A percentile compares a stretch with the other conserved stretches of the same genome.
Conservation (phyloP, 129 eudicot genomes). For the Lonicera japonica region DNA sequence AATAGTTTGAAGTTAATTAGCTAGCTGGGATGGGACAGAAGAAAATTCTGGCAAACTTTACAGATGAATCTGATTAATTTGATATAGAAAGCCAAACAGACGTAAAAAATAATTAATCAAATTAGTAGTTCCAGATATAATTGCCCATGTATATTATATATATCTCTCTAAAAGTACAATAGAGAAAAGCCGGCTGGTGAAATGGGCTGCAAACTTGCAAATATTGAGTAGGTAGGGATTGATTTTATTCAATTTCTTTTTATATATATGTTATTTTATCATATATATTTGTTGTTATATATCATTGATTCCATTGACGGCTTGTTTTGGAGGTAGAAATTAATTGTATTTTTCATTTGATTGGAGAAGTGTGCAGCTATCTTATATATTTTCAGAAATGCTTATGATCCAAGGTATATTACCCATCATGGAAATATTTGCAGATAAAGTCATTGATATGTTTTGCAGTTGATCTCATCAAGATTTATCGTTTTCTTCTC, state of each 20-base stretch:
- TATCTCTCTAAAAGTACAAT: no score
- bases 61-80: neutral
- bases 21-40: conserved; percentile 7
- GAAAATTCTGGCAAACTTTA: conserved; percentile 31
- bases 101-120: no score
- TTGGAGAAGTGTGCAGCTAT: neutral
- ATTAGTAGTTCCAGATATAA: no score
- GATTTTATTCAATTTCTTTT: neutral
- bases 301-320: neutral
- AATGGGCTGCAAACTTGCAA: conserved; percentile 7
- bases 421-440: neutral
- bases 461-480: conserved; percentile 30
- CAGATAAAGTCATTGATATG: conserved; percentile 19
- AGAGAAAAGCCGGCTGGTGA: conserved; percentile 36
- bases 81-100: no score
- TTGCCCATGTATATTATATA: no score
- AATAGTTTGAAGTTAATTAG: conserved; percentile 8
- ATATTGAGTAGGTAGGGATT: neutral
- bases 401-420: neutral
- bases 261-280: neutral
- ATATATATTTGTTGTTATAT: neutral
- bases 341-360: no score
- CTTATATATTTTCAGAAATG: no score
- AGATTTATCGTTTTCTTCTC: conserved; percentile 10
- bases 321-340: neutral